Conservation (phyloP, 768 basidiomycete genomes). For the Chlorophyllum brunneum region DNA sequence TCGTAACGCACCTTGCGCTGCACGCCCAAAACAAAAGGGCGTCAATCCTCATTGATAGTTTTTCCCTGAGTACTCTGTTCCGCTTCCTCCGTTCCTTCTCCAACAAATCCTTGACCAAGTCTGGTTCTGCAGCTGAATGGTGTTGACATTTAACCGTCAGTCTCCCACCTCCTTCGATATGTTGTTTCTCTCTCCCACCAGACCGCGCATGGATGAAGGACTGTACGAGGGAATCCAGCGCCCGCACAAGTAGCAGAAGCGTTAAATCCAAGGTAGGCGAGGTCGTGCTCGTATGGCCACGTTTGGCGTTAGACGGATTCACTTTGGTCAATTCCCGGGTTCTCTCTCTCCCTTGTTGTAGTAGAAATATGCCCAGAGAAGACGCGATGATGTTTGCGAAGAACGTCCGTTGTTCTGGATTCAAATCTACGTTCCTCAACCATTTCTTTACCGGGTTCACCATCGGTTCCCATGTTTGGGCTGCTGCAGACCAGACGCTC, state of each 20-base stretch:
- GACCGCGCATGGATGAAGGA: conserved; percentile 35
- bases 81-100: conserved; percentile 27
- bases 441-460: conserved; percentile 13
- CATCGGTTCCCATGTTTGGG: conserved; percentile 1
- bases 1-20: conserved; percentile 58
- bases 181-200: not conserved
- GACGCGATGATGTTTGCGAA: conserved; percentile 56
- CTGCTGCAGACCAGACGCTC: not conserved
- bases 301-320: not conserved
- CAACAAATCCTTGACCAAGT: conserved; percentile 18
- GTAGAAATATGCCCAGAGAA: conserved; percentile 48
- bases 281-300: conserved; percentile 5
- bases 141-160: not conserved
- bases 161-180: not conserved
- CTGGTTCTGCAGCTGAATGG: conserved; percentile 14
- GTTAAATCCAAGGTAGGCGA: conserved; percentile 70
- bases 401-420: conserved; percentile 49
- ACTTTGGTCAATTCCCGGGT: conserved; percentile 22
- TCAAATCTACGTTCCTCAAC: conserved; percentile 23
- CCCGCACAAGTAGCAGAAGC: conserved; percentile 63
- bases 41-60: conserved; percentile 50
- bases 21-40: conserved; percentile 74
- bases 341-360: conserved; percentile 47
- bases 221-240: conserved; percentile 62
- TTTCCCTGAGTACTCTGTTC: conserved; percentile 19